Evolutionary conservation across 495 filamentous ascomycete species (phyloP), one percentile per base, ranked within the genome.

Genomic region (Geopyxis carbonaria): DNA sequence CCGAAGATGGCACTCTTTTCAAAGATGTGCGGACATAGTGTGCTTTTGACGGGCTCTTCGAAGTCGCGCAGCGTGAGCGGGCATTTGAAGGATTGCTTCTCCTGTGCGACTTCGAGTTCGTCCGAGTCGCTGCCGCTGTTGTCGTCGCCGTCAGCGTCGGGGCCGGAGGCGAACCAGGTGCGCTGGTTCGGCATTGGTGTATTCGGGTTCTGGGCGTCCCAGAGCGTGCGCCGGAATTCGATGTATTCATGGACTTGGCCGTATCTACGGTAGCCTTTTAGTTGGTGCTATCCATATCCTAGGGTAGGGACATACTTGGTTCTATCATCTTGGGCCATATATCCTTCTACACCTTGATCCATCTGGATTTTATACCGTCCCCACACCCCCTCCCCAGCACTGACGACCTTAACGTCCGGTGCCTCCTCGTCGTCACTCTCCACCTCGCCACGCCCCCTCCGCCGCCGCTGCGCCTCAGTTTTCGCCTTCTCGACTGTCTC

Each of bases 101-200:
- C 50, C 36, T 48, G 44, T 3, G 50, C 49, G 13, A 53, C 50
- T 31, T 53, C 50, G 11, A 53, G 23, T 11, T 53, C 50, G 13
- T 47, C 49, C n/a, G n/a, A n/a, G n/a, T n/a, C n/a, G n/a, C n/a
- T n/a, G n/a, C n/a, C n/a, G 25, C 48, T 45, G 1, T 24, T 19
- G 0, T 27, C 23, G 10, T 43, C 47, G 1, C 31, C 27, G 10
- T 42, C 38, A 7, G 10, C 31, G 5, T 45, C 34, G n/a, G 24
- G 18, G 8, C 38, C 44, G 9, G 11, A 38, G 38, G 14, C 40
- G 11, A 53, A 53, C 50, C 50, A 53, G 14, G 35, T 31, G 4
- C 27, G 40, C 3, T 34, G 5, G n/a, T 18, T 37, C 4, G 50
- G 50, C 22, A 53, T 34, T 19, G 47, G 38, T 1, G 22, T 7